These are phyloP conservation scores for Astragalus membranaceus DNA, from an alignment of 306 rosid species.

Conservation along the genomic window DNA sequence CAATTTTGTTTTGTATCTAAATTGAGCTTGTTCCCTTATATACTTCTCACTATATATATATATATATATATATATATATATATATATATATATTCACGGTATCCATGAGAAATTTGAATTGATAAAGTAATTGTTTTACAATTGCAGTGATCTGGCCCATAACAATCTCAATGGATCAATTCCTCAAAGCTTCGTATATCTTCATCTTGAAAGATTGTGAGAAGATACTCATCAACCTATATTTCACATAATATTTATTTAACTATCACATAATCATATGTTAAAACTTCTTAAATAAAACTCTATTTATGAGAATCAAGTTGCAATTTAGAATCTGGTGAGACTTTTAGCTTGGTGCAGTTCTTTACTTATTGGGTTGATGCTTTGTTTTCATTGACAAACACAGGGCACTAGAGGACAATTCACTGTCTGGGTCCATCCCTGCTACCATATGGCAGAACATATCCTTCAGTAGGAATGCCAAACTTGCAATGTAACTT, in stretches of 20 bases:
- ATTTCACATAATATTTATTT: neutral
- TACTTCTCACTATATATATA: slow-evolving; percentile 1
- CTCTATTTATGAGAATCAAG: slow-evolving; percentile 3
- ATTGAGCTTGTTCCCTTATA: slow-evolving; percentile 1
- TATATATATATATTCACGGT: neutral
- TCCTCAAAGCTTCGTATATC: slow-evolving; percentile 41
- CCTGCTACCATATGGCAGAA: slow-evolving; percentile 49
- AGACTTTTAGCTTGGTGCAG: neutral
- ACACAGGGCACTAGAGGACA: slow-evolving; percentile 51
- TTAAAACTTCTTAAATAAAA: slow-evolving; percentile 1
- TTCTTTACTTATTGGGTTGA: slow-evolving; percentile 12
- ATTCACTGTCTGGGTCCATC: slow-evolving; percentile 45
- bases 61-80: neutral
- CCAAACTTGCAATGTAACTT: slow-evolving; percentile 51
- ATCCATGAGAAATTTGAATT: slow-evolving; percentile 1
- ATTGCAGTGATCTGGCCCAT: slow-evolving; percentile 56
- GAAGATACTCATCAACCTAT: slow-evolving; percentile 26
- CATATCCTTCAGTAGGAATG: slow-evolving; percentile 26
- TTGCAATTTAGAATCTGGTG: neutral
- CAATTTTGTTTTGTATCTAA: neutral
- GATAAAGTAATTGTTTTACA: neutral
- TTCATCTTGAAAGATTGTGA: slow-evolving; percentile 69
- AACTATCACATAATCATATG: neutral
- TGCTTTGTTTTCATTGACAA: slow-evolving; percentile 16
- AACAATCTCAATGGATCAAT: slow-evolving; percentile 65